Conservation (phyloP, 129 eudicot species). For the Helianthus tuberosus region DNA sequence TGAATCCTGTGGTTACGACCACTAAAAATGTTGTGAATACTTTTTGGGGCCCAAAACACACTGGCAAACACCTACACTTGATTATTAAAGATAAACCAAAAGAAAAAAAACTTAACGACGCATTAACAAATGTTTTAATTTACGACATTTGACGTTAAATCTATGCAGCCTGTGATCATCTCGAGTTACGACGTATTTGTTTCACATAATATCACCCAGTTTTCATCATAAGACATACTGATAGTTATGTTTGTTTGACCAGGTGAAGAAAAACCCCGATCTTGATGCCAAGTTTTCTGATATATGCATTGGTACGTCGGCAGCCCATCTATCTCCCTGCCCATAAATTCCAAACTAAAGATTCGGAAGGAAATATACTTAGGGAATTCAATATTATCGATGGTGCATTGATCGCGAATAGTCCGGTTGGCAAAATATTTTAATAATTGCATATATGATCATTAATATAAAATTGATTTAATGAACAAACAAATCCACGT, state of each 20-base stretch:
- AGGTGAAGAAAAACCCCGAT: conserved; percentile 34
- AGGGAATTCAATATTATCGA: conserved; percentile 55
- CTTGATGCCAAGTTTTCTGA: conserved; percentile 50
- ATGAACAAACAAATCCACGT: no score
- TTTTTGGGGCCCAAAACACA: conserved; percentile 40
- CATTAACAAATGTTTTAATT: conserved; percentile 55
- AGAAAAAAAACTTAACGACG: conserved; percentile 30
- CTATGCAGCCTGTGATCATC: conserved; percentile 50
- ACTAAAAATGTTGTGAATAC: conserved; percentile 1
- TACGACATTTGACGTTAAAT: conserved; percentile 56
- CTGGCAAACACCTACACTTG: conserved; percentile 43
- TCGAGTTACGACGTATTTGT: conserved; percentile 41
- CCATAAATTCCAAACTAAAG: conserved; percentile 34
- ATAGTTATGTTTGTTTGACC: not conserved
- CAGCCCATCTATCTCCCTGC: conserved; percentile 52
- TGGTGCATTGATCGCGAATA: conserved; percentile 51
- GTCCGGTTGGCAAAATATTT: conserved; percentile 32
- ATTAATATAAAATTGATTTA: no score
- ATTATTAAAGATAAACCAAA: conserved; percentile 7
- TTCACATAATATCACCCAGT: not conserved
- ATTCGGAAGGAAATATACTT: conserved; percentile 13
- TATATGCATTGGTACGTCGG: conserved; percentile 59
- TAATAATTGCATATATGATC: no score
- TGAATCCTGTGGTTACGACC: not conserved
- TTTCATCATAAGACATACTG: not conserved